Conservation (phyloP, 1,284 basidiomycete species). For the Fomitopsis pinicola region DNA sequence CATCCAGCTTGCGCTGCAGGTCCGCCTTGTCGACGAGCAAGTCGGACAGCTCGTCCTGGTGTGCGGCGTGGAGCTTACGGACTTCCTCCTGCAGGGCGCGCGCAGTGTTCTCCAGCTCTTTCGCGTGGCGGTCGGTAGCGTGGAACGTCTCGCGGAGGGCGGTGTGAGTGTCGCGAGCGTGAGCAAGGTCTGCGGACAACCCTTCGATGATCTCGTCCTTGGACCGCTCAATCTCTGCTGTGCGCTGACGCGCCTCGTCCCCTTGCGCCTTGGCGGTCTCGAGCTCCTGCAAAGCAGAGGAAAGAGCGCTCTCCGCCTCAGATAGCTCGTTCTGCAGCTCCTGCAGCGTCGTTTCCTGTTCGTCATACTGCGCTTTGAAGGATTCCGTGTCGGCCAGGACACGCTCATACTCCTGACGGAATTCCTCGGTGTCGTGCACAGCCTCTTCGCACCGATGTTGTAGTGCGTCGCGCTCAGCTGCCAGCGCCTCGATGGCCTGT, state of each 20-base stretch:
- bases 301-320: not conserved
- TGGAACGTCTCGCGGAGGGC: slow-evolving; percentile 5
- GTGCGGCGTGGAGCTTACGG: not conserved
- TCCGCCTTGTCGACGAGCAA: not conserved
- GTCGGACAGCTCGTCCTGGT: slow-evolving; percentile 2
- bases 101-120: slow-evolving; percentile 1
- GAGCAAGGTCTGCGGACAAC: not conserved
- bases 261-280: not conserved
- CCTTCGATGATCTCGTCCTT: slow-evolving; percentile 3
- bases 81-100: slow-evolving; percentile 1
- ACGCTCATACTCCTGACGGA: not conserved
- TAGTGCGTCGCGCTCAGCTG: not conserved
- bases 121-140: slow-evolving; percentile 3
- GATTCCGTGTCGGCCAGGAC: not conserved
- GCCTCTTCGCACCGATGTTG: not conserved
- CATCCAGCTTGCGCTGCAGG: not conserved
- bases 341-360: not conserved
- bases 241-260: not conserved
- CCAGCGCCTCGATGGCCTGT: not conserved
- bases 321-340: not conserved
- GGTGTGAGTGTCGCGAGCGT: slow-evolving; percentile 4
- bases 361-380: not conserved
- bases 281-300: not conserved
- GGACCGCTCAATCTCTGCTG: not conserved
- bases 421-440: not conserved